These are phyloP conservation scores for Dipteronia dyeriana DNA, from an alignment of 345 rosid species.

Conservation along the genomic window DNA sequence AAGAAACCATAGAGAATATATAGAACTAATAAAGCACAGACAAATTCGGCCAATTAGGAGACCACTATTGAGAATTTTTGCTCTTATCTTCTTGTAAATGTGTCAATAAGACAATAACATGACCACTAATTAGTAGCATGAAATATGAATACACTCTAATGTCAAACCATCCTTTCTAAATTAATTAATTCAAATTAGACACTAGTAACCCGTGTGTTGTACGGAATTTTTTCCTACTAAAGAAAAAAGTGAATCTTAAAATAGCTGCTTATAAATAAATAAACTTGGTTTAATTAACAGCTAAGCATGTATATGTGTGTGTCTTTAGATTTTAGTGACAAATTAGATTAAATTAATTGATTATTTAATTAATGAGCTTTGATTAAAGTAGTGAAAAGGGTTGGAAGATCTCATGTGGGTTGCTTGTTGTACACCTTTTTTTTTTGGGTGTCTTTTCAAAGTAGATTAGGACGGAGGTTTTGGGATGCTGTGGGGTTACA, in stretches of 20 bases:
- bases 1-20: too few relatives aligned
- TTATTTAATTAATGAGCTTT: not conserved
- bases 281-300: conserved; percentile 29
- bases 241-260: not conserved
- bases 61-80: conserved; percentile 11
- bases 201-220: conserved; percentile 40
- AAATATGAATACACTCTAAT: not conserved
- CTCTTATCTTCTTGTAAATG: conserved; percentile 11
- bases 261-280: not conserved
- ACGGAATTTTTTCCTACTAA: conserved; percentile 23
- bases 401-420: conserved; percentile 12
- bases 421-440: not conserved
- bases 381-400: conserved; percentile 9
- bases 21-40: too few relatives aligned
- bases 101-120: too few relatives aligned
- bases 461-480: conserved; percentile 34
- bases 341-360: conserved; percentile 8
- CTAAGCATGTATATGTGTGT: conserved; percentile 34
- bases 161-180: conserved; percentile 1
- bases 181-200: conserved; percentile 25
- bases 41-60: not conserved
- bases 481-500: conserved; percentile 27
- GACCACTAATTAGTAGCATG: not conserved
- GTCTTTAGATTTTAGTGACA: not conserved
- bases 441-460: conserved; percentile 31